Evolutionary conservation across 2,329 filamentous ascomycete species (phyloP).

Genomic region (Fusarium floridanum): DNA sequence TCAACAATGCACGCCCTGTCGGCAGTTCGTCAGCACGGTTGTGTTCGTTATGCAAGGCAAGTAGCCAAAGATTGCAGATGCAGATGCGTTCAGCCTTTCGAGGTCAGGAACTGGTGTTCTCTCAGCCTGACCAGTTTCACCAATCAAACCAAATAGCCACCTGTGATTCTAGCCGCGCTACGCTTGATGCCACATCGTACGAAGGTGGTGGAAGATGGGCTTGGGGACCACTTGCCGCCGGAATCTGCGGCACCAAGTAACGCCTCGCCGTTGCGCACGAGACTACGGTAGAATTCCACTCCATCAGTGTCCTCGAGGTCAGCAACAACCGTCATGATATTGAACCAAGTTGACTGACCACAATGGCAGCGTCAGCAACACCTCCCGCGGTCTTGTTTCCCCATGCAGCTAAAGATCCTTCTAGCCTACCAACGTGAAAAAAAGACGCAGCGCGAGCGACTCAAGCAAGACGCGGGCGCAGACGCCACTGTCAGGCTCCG

Average conservation of each 20-base stretch:
- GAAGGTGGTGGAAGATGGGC: conserved; percentile 14
- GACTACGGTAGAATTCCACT: neutral
- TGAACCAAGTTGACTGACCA: neutral
- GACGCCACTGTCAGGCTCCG: conserved; percentile 37
- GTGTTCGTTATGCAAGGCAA: neutral
- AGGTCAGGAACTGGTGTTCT: conserved; percentile 15
- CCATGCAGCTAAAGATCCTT: conserved; percentile 24
- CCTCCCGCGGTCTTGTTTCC: conserved; percentile 18
- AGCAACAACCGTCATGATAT: conserved; percentile 2
- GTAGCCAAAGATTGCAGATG: neutral
- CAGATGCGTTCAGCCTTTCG: conserved; percentile 11
- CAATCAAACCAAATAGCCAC: conserved; percentile 32
- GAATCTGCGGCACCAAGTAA: conserved; percentile 30
- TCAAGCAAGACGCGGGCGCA: conserved; percentile 30
- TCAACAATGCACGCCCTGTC: neutral
- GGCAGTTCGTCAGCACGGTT: neutral
- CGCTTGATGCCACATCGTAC: conserved; percentile 7
- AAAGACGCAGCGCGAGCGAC: conserved; percentile 37
- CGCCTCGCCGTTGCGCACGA: conserved; percentile 34
- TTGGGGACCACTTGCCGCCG: conserved; percentile 17
- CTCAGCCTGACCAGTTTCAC: conserved; percentile 16
- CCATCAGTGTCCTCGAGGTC: conserved; percentile 6
- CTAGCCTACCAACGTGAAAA: conserved; percentile 25
- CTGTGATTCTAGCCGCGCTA: conserved; percentile 23
- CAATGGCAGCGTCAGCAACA: conserved; percentile 10